These are phyloP conservation scores for Exserohilum turcica DNA, from an alignment of 2,329 filamentous ascomycete genomes.

Conservation along the genomic window DNA sequence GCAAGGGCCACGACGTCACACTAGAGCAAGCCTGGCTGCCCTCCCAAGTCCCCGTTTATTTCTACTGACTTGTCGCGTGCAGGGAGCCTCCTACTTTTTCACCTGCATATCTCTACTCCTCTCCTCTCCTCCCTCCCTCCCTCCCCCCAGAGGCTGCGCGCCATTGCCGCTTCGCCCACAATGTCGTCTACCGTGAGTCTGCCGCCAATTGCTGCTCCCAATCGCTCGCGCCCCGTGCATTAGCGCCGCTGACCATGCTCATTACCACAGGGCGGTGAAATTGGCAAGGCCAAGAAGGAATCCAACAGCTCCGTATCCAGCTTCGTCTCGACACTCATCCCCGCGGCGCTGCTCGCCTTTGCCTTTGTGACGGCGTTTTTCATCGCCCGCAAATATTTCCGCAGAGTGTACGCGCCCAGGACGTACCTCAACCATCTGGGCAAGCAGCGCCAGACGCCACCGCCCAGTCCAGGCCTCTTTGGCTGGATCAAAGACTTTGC, in stretches of 20 bases:
- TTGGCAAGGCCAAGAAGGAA: slow-evolving; percentile 25
- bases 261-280: slow-evolving; percentile 26
- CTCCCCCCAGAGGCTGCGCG: slow-evolving; percentile 12
- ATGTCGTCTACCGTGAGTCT: slow-evolving; percentile 33
- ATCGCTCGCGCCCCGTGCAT: neutral
- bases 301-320: slow-evolving; percentile 56
- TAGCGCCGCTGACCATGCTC: no score
- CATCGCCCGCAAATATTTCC: slow-evolving; percentile 51
- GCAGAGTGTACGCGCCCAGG: slow-evolving; percentile 52
- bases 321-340: slow-evolving; percentile 43
- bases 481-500: slow-evolving; percentile 60
- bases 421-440: slow-evolving; percentile 54
- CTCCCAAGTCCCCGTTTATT: slow-evolving; percentile 26
- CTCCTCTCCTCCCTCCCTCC: neutral
- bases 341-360: slow-evolving; percentile 34
- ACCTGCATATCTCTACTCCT: slow-evolving; percentile 9
- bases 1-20: slow-evolving; percentile 25
- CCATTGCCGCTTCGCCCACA: slow-evolving; percentile 17
- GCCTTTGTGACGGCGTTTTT: slow-evolving; percentile 48
- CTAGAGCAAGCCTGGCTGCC: slow-evolving; percentile 6
- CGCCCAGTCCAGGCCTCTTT: slow-evolving; percentile 52
- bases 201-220: neutral
- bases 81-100: slow-evolving; percentile 12
- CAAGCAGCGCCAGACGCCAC: slow-evolving; percentile 54
- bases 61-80: slow-evolving; percentile 17